phyloP scores from a whole-genome alignment of 108 stramenopile species.

The Pseudonitzschia multistriata region DNA sequence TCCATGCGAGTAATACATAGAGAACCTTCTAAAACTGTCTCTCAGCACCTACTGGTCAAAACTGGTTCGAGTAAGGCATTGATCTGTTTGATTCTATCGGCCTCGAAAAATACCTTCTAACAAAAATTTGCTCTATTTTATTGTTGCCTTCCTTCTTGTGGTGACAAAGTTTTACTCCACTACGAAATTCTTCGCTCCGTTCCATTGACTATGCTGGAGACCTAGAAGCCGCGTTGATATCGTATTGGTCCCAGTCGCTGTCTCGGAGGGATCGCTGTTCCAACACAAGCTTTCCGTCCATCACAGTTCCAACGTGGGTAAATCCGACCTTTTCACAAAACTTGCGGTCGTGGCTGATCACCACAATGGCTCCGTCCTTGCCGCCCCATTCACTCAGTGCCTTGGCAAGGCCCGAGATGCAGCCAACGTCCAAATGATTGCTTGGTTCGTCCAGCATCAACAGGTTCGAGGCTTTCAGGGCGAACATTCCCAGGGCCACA shows the following conservation, averaged over 20 bases:
- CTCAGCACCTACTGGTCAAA: no score
- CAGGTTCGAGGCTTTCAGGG: conserved; percentile 76
- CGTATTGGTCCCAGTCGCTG: conserved; percentile 66
- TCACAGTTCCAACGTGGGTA: conserved; percentile 87
- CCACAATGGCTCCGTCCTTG: conserved; percentile 77
- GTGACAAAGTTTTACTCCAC: no score
- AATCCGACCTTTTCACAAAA: conserved; percentile 88
- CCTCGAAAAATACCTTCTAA: no score
- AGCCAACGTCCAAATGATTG: conserved; percentile 42
- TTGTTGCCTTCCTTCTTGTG: no score
- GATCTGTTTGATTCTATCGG: no score
- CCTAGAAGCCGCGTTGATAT: conserved; percentile 3
- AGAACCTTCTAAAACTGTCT: no score
- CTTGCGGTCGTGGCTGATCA: conserved; percentile 86
- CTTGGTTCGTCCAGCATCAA: conserved; percentile 72
- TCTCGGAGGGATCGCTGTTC: conserved; percentile 75
- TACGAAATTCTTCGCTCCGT: no score
- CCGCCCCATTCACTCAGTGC: conserved; percentile 74
- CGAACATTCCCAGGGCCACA: conserved; percentile 82
- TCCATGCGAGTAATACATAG: no score
- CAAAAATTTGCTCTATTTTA: no score
- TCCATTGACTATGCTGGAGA: background rate
- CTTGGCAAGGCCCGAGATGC: conserved; percentile 65
- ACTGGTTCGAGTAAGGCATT: no score
- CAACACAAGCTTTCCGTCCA: conserved; percentile 60